Evolutionary conservation across 2,329 filamentous ascomycete species (phyloP).

Genomic region (Rutstroemia sp.): DNA sequence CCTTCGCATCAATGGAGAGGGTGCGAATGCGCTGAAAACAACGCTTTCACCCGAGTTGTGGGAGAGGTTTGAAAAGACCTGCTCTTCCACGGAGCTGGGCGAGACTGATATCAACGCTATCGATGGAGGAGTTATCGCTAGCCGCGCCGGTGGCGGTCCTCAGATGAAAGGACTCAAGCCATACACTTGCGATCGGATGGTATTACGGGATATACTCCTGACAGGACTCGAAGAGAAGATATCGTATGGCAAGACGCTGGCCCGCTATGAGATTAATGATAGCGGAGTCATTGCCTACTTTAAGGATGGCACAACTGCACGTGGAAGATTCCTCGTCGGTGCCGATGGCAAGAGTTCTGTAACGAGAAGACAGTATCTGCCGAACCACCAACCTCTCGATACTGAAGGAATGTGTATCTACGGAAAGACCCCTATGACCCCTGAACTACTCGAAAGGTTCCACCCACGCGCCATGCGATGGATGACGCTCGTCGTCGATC

Average conservation of each 20-base stretch:
- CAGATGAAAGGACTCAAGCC: conserved; percentile 2
- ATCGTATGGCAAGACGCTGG: conserved; percentile 29
- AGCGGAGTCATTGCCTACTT: conserved; percentile 27
- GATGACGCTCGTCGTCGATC: conserved; percentile 22
- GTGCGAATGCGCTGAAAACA: conserved; percentile 16
- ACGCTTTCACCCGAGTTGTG: conserved; percentile 13
- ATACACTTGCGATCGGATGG: conserved; percentile 29
- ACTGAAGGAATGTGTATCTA: conserved; percentile 33
- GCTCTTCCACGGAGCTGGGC: conserved; percentile 11
- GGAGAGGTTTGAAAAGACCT: conserved; percentile 18
- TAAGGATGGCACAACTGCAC: conserved; percentile 28
- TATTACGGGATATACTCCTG: conserved; percentile 30
- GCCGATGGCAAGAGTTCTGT: conserved; percentile 33
- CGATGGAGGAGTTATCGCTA: conserved; percentile 4
- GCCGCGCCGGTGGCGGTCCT: not conserved
- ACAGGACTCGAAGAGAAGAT: conserved; percentile 26
- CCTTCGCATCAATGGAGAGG: conserved; percentile 26
- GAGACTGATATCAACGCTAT: conserved; percentile 13
- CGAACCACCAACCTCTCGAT: conserved; percentile 31
- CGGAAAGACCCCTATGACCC: conserved; percentile 33
- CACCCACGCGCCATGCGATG: conserved; percentile 16
- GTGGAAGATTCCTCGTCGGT: conserved; percentile 33
- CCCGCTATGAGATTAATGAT: conserved; percentile 13
- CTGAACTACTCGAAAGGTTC: conserved; percentile 19
- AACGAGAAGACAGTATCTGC: conserved; percentile 33